These are phyloP conservation scores for Hericium coralloides DNA, from an alignment of 768 basidiomycete genomes.

Conservation along the genomic window DNA sequence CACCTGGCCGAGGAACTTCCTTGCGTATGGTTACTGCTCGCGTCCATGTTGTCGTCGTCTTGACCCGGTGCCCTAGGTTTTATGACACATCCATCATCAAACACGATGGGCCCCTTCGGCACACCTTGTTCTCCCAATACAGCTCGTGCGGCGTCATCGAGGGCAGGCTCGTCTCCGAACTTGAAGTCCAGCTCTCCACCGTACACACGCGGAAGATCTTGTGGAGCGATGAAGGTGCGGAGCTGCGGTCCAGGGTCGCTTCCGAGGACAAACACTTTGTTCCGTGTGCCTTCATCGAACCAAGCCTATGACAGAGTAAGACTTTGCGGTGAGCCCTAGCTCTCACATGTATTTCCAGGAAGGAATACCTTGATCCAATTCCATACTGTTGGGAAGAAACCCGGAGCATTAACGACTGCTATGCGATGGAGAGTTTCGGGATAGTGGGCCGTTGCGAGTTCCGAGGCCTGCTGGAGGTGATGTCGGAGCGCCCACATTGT, in stretches of 20 bases:
- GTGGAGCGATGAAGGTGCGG: slow-evolving; percentile 35
- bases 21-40: no score
- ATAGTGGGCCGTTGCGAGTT: slow-evolving; percentile 70
- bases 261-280: slow-evolving; percentile 70
- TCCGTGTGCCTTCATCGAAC: slow-evolving; percentile 74
- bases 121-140: slow-evolving; percentile 33
- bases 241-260: slow-evolving; percentile 48
- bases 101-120: slow-evolving; percentile 50
- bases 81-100: slow-evolving; percentile 33
- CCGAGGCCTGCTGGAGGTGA: slow-evolving; percentile 70
- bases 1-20: no score
- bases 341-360: no score
- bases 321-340: neutral
- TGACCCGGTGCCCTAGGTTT: slow-evolving; percentile 7
- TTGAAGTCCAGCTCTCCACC: slow-evolving; percentile 70
- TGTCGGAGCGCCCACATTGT: slow-evolving; percentile 61
- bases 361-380: slow-evolving; percentile 62
- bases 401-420: slow-evolving; percentile 69
- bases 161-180: slow-evolving; percentile 54
- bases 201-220: slow-evolving; percentile 56
- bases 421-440: slow-evolving; percentile 67
- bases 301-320: slow-evolving; percentile 45
- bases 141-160: slow-evolving; percentile 46
- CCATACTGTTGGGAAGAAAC: slow-evolving; percentile 81
- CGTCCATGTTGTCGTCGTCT: neutral